These are phyloP conservation scores for Pseudomonodictys pantanalensis DNA, from an alignment of 495 filamentous ascomycete genomes.

Conservation along the genomic window DNA sequence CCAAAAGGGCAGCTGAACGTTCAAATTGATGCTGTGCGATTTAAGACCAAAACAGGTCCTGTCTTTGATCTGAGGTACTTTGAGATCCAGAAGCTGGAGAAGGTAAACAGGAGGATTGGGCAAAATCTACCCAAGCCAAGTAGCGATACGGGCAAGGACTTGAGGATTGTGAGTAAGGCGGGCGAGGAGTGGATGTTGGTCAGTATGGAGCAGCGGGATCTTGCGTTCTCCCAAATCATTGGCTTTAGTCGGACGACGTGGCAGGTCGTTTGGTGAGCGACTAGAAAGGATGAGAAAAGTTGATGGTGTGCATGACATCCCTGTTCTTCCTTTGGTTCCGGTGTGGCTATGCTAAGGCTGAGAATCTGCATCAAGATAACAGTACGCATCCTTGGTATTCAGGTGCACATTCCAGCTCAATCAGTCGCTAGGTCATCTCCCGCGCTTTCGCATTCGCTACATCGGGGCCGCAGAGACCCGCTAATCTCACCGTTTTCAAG, in stretches of 20 bases:
- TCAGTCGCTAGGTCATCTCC: too few relatives aligned
- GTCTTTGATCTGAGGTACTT: too few relatives aligned
- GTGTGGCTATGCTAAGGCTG: too few relatives aligned
- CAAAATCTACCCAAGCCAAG: conserved; percentile 12
- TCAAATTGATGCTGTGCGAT: background rate
- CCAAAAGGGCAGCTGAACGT: background rate
- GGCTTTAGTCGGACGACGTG: conserved; percentile 17
- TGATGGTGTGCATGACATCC: too few relatives aligned
- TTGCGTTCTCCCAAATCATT: conserved; percentile 18
- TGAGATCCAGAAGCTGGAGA: conserved; percentile 12
- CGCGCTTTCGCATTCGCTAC: too few relatives aligned
- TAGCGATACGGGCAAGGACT: conserved; percentile 13
- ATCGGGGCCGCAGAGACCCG: too few relatives aligned
- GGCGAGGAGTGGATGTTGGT: background rate
- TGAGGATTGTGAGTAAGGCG: background rate
- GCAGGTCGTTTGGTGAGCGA: conserved; percentile 28
- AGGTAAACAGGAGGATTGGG: conserved; percentile 1
- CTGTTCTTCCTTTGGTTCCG: too few relatives aligned
- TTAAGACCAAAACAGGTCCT: conserved; percentile 7
- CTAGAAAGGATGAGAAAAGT: too few relatives aligned
- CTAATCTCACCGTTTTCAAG: too few relatives aligned
- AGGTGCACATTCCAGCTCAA: too few relatives aligned
- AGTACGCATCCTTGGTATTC: too few relatives aligned
- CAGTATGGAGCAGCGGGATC: conserved; percentile 12
- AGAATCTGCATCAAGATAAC: too few relatives aligned